These are phyloP conservation scores for Bipolaris gigantea DNA, from an alignment of 2,329 filamentous ascomycete genomes.

Conservation along the genomic window DNA sequence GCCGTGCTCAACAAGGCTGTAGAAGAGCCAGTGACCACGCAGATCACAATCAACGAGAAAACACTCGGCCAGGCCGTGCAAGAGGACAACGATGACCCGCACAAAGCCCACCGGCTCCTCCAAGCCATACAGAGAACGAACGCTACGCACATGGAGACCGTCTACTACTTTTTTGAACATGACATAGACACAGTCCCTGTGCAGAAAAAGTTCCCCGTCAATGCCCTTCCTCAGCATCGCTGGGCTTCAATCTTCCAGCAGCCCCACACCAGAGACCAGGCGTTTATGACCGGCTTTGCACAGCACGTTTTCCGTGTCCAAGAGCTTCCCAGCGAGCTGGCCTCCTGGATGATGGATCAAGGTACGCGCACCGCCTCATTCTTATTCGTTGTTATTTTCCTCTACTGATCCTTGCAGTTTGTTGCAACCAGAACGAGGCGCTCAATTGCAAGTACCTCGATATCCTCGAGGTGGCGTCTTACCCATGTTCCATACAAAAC, in stretches of 20 bases:
- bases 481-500: neutral
- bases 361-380: constrained; percentile 16
- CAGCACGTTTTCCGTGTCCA: constrained; percentile 43
- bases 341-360: constrained; percentile 50
- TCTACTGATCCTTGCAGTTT: constrained; percentile 31
- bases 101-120: constrained; percentile 57
- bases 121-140: constrained; percentile 64
- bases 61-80: constrained; percentile 44
- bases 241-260: constrained; percentile 42
- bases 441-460: constrained; percentile 44
- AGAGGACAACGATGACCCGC: constrained; percentile 77
- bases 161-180: constrained; percentile 59
- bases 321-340: constrained; percentile 43
- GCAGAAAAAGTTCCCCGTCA: constrained; percentile 10
- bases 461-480: constrained; percentile 29
- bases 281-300: constrained; percentile 49
- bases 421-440: constrained; percentile 34
- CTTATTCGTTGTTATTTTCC: neutral
- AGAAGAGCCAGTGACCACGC: constrained; percentile 11
- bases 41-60: constrained; percentile 27
- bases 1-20: constrained; percentile 28
- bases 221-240: constrained; percentile 32
- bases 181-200: constrained; percentile 1
- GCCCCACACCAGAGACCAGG: constrained; percentile 38
- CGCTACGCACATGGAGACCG: constrained; percentile 55